phyloP scores from a whole-genome alignment of 192 early-diverging fungal genomes.

The Entomortierella chlamydospora region DNA sequence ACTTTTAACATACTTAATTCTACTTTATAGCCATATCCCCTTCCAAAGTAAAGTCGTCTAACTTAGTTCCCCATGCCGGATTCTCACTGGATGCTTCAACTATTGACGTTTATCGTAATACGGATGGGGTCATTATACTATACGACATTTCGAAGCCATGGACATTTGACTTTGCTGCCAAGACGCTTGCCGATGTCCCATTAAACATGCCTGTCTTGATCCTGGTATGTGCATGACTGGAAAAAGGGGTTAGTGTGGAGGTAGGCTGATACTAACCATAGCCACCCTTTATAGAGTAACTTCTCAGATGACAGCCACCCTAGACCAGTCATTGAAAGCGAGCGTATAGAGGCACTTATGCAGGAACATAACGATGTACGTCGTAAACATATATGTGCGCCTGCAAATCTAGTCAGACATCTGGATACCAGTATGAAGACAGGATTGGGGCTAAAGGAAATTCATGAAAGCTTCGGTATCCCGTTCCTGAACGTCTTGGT shows the following conservation, averaged over 20 bases:
- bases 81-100: constrained; percentile 66
- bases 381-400: constrained; percentile 27
- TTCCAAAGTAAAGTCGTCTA: constrained; percentile 12
- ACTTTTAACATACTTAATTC: background rate
- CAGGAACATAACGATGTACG: constrained; percentile 22
- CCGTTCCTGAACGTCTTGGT: constrained; percentile 70
- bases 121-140: constrained; percentile 63
- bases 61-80: constrained; percentile 31
- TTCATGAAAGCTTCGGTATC: constrained; percentile 66
- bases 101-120: constrained; percentile 71
- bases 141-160: constrained; percentile 72
- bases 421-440: constrained; percentile 64
- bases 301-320: constrained; percentile 48
- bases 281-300: constrained; percentile 42
- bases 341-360: constrained; percentile 21
- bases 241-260: background rate
- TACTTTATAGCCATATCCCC: constrained; percentile 22
- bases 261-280: background rate
- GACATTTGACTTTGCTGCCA: constrained; percentile 69
- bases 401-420: constrained; percentile 65
- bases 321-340: background rate
- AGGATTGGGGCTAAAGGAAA: constrained; percentile 64
- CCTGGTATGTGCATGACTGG: constrained; percentile 42
- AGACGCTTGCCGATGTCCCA: constrained; percentile 58
- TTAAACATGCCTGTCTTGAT: constrained; percentile 60